Evolutionary conservation across 2,329 filamentous ascomycete genomes (phyloP).

Genomic region (Pseudomassariella vexata): DNA sequence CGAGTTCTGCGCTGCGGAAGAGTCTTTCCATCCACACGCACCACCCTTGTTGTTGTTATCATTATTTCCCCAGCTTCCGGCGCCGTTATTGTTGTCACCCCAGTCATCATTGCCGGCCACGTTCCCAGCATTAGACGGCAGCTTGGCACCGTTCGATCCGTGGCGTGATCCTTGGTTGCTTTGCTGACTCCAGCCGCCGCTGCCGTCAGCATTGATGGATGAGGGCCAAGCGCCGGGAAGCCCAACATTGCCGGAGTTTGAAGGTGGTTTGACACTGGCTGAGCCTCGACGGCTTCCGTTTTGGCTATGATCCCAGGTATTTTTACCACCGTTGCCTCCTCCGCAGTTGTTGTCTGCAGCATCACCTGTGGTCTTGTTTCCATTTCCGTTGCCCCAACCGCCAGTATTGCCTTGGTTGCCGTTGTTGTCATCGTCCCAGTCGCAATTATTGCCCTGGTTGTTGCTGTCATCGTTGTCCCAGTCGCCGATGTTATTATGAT

Average conservation of each 20-base stretch:
- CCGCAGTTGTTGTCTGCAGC: conserved; percentile 7
- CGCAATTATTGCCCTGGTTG: not conserved
- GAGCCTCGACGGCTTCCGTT: too few species aligned
- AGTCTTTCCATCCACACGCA: not conserved
- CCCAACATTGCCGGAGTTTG: too few species aligned
- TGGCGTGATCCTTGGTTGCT: conserved; percentile 1
- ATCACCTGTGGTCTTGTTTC: conserved; percentile 5
- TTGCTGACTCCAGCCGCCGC: not conserved
- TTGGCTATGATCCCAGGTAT: too few species aligned
- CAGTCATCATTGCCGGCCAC: conserved; percentile 1
- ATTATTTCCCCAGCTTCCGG: not conserved
- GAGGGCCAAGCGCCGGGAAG: too few species aligned
- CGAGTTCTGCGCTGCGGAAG: too few species aligned
- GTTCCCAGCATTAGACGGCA: too few species aligned
- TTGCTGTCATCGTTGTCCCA: conserved; percentile 2
- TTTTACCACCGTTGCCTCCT: too few species aligned
- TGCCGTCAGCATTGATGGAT: not conserved
- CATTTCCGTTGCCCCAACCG: conserved; percentile 1
- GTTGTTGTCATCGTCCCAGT: conserved; percentile 1
- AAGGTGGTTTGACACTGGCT: too few species aligned
- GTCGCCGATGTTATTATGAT: conserved; percentile 1
- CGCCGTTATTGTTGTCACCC: conserved; percentile 5
- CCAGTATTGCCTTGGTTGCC: conserved; percentile 1
- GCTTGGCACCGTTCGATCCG: too few species aligned
- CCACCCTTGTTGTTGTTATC: not conserved